These are phyloP conservation scores for Hemileccinum rubropunctum DNA, from an alignment of 768 basidiomycete species.

Conservation along the genomic window DNA sequence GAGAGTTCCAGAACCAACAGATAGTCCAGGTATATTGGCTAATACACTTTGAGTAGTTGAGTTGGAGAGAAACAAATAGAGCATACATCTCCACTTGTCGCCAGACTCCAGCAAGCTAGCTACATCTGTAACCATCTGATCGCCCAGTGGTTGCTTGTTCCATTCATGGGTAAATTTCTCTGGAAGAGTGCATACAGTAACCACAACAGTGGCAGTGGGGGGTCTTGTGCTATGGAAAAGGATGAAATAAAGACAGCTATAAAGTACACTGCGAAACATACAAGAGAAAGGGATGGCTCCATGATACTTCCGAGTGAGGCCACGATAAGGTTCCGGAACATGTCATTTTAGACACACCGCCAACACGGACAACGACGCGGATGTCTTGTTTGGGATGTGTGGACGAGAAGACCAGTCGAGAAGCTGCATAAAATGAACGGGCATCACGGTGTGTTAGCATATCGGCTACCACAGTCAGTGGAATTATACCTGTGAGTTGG, in stretches of 20 bases:
- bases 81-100: neutral
- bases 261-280: too few relatives aligned
- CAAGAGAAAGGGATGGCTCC: neutral
- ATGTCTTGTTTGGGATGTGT: too few relatives aligned
- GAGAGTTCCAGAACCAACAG: neutral
- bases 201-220: neutral
- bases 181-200: neutral
- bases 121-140: too few relatives aligned
- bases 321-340: neutral
- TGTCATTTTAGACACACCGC: neutral
- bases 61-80: too few relatives aligned
- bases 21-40: neutral
- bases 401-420: neutral
- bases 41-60: neutral
- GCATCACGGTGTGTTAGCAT: too few relatives aligned
- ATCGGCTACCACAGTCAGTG: neutral
- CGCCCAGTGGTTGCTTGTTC: too few relatives aligned
- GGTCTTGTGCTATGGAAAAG: neutral
- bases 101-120: too few relatives aligned
- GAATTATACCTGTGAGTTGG: too few relatives aligned
- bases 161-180: neutral
- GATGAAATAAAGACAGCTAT: too few relatives aligned
- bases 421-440: neutral
- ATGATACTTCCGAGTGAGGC: neutral
- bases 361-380: neutral